Conservation (phyloP, 371 early-diverging fungal species). For the Blakeslea trispora region DNA sequence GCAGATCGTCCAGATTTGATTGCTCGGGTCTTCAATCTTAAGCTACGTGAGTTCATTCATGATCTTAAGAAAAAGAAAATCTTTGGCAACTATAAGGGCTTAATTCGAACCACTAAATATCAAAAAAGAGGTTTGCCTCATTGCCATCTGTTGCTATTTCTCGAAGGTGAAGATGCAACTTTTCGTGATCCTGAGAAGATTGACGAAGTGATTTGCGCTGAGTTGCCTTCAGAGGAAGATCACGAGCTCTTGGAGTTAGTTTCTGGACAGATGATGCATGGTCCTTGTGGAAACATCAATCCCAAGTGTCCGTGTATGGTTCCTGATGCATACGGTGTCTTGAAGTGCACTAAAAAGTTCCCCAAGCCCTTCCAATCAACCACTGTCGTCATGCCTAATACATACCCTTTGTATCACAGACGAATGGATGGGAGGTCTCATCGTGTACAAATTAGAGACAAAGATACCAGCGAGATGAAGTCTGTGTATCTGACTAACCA, state of each 20-base stretch:
- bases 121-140: slow-evolving; percentile 39
- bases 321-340: background rate
- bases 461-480: slow-evolving; percentile 6
- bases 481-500: too few species aligned
- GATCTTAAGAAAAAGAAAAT: slow-evolving; percentile 25
- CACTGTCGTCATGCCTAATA: background rate
- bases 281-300: slow-evolving; percentile 26
- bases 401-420: too few species aligned
- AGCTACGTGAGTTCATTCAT: slow-evolving; percentile 18
- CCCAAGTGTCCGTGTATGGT: slow-evolving; percentile 34
- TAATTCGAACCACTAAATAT: slow-evolving; percentile 21
- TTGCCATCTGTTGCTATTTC: slow-evolving; percentile 33
- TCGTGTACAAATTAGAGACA: background rate
- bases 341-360: slow-evolving; percentile 3
- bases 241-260: slow-evolving; percentile 30
- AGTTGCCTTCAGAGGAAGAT: slow-evolving; percentile 20
- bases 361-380: background rate
- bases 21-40: slow-evolving; percentile 27
- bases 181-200: slow-evolving; percentile 18
- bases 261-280: slow-evolving; percentile 36
- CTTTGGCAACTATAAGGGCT: slow-evolving; percentile 21
- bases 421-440: background rate
- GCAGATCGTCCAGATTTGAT: slow-evolving; percentile 24
- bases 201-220: slow-evolving; percentile 29
- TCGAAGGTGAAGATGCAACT: too few species aligned